Base-by-base conservation (phyloP, 1,284 basidiomycete species). In the Leccinum ambiguum region DNA sequence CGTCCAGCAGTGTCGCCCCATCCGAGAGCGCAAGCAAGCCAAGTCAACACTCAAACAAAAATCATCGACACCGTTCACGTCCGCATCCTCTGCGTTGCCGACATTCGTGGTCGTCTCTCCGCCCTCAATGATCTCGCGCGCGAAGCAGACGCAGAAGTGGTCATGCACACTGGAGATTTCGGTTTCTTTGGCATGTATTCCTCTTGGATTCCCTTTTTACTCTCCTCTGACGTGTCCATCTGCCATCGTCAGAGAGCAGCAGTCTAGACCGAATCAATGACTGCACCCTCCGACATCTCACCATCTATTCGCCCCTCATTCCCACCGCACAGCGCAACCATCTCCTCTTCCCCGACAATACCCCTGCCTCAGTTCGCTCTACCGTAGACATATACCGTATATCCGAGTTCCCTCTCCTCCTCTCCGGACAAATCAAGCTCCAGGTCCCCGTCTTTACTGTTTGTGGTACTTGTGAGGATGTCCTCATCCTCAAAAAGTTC, bases 281-380 rank as follows among this genome's bases (percentile, higher is more conserved):
- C 84, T 88, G 94, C 70, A 96, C 97, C 54, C 89, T 99, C 21
- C 92, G 95, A 72, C 97, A 99, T 78, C 88, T 98, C 65, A 91
- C 97, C 39, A 94, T 94, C 84, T 99, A 99, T 80, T 98, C 96
- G 16, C 96, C 97, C n/a, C 89, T 98, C 67, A 93, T 99, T 69
- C 84, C 94, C 6, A 83, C 86, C 30, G 84, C 89, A 1, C 91
- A 96, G 70, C 90, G 96, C 67, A 86, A 86, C 59, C 89, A 93
- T 72, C 86, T 98, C 45, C 86, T 97, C 30, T 79, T 85, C 3
- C 81, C 82, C 10, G 88, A 92, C 65, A 89, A 88, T 73, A 79
- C 84, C 11, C 80, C 33, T 33, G 30, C 30, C 30, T 33, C 30
- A 33, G 30, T 33, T 9, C 30, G 30, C 30, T 33, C 30, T 33